Evolutionary conservation across 2,329 filamentous ascomycete genomes (phyloP).

Genomic region (Mollisia scopiformis): DNA sequence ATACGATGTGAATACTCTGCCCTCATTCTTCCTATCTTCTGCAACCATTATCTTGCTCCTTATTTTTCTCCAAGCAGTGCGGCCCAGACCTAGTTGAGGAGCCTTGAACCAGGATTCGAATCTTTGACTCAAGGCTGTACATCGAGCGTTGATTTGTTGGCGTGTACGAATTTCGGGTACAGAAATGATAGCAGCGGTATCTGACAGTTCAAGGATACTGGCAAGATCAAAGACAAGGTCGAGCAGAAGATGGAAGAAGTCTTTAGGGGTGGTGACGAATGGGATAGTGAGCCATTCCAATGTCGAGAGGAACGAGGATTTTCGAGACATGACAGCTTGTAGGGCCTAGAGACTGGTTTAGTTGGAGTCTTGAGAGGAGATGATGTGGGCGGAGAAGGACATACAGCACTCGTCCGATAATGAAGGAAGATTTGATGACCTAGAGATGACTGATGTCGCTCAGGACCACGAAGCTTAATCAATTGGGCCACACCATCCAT

Average conservation of each 20-base stretch:
- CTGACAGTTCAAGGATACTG: not conserved
- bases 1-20: not conserved
- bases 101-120: not conserved
- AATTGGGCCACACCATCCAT: not conserved
- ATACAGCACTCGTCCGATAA: not conserved
- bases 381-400: no score
- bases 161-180: not conserved
- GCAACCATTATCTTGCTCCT: not conserved
- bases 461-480: not conserved
- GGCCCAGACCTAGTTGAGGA: not conserved
- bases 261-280: not conserved
- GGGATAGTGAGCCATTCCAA: not conserved
- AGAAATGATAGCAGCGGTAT: not conserved
- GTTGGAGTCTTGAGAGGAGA: no score
- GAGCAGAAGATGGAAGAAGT: not conserved
- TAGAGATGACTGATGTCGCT: not conserved
- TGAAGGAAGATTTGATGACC: not conserved
- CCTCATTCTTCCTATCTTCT: not conserved
- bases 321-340: not conserved
- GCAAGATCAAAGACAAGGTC: not conserved
- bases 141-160: not conserved
- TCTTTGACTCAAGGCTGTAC: not conserved
- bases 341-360: no score
- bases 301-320: not conserved
- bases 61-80: not conserved